Evolutionary conservation across 1,284 basidiomycete genomes (phyloP).

Genomic region (Papiliotrema nemorosa): DNA sequence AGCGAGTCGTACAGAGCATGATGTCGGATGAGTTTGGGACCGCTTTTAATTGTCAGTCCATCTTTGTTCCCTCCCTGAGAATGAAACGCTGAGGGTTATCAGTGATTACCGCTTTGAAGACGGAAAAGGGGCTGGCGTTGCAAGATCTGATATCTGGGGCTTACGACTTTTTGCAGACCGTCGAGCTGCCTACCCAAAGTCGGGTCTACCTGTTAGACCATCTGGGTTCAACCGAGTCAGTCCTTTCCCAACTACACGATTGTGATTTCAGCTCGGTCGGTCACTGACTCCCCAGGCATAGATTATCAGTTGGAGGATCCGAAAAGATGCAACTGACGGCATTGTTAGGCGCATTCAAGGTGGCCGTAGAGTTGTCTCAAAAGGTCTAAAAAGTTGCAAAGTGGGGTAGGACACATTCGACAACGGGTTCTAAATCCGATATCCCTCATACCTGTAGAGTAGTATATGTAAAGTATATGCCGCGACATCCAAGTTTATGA

Average conservation of each 20-base stretch:
- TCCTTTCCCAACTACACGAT: constrained; percentile 13
- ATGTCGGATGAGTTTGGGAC: constrained; percentile 94
- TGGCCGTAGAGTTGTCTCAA: constrained; percentile 67
- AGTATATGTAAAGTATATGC: too few species aligned
- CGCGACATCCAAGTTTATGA: too few species aligned
- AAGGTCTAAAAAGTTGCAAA: constrained; percentile 14
- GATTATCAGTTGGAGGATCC: constrained; percentile 84
- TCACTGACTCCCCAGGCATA: constrained; percentile 60
- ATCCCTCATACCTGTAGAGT: too few species aligned
- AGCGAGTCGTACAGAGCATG: constrained; percentile 91
- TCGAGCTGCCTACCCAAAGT: constrained; percentile 81
- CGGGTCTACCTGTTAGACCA: constrained; percentile 89
- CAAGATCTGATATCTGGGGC: constrained; percentile 93
- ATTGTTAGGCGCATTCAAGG: constrained; percentile 88
- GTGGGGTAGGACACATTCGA: too few species aligned
- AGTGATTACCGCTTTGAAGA: constrained; percentile 86
- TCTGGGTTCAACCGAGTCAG: constrained; percentile 82
- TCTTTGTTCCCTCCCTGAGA: neutral
- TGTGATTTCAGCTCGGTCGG: neutral
- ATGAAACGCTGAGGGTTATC: constrained; percentile 4
- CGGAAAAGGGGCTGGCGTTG: constrained; percentile 86
- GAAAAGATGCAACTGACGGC: constrained; percentile 95
- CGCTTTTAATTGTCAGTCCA: constrained; percentile 72
- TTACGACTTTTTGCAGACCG: constrained; percentile 81
- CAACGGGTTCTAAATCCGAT: too few species aligned